A percentile compares a stretch with the other conserved stretches of the same genome.
Evolutionary conservation across 176 grass and related monocot species (phyloP).

Genomic region (Aegilops tauschii): DNA sequence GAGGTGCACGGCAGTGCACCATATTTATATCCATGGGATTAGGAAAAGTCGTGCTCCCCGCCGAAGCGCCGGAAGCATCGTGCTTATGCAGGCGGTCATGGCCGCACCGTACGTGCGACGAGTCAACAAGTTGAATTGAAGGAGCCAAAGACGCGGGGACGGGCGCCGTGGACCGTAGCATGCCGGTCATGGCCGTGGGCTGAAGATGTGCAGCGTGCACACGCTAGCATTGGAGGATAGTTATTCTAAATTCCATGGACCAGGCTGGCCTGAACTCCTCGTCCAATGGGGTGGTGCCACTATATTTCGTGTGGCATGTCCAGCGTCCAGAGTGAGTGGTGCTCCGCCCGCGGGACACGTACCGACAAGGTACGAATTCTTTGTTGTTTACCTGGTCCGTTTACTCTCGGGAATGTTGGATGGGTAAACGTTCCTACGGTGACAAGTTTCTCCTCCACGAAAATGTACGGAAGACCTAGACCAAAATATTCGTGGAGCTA

Average conservation of each 20-base stretch:
- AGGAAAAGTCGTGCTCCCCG: background rate
- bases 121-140: background rate
- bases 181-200: background rate
- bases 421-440: background rate
- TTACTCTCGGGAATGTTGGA: background rate
- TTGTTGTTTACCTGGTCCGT: background rate
- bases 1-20: background rate
- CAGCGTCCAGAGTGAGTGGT: too few species aligned
- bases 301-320: too few species aligned
- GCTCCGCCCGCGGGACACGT: too few species aligned
- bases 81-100: background rate
- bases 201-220: too few species aligned
- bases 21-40: background rate
- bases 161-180: background rate
- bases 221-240: too few species aligned
- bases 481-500: too few species aligned
- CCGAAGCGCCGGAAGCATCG: background rate
- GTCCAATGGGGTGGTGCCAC: background rate
- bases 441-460: background rate
- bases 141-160: background rate
- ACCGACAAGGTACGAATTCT: background rate
- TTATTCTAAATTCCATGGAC: too few species aligned
- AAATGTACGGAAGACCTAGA: too few species aligned
- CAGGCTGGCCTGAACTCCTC: background rate
- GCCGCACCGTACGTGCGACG: background rate